phyloP scores from a whole-genome alignment of 352 stramenopile genomes.

The Aphanomyces cochlioides region DNA sequence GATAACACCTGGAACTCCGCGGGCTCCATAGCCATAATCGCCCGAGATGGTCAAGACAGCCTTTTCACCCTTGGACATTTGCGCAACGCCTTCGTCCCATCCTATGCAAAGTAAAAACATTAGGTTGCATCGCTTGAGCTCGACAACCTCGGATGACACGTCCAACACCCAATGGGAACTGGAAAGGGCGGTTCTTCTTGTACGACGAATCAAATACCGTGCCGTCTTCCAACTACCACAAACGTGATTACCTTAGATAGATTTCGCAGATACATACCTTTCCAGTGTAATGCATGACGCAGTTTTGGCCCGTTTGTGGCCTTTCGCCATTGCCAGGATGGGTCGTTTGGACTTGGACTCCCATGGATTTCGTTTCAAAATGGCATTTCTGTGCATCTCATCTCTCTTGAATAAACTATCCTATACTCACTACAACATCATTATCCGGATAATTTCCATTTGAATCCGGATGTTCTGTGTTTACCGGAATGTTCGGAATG shows the following conservation, averaged over 20 bases:
- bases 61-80: slow-evolving; percentile 79
- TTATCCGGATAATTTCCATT: neutral
- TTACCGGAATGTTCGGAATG: neutral
- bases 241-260: neutral
- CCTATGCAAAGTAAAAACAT: slow-evolving; percentile 31
- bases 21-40: slow-evolving; percentile 73
- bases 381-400: too few relatives aligned
- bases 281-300: slow-evolving; percentile 81
- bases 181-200: slow-evolving; percentile 22
- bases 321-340: slow-evolving; percentile 9
- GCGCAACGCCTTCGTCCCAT: slow-evolving; percentile 68
- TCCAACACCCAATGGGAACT: slow-evolving; percentile 23
- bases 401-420: too few relatives aligned
- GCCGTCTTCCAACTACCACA: slow-evolving; percentile 23
- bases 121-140: neutral
- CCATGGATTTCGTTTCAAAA: slow-evolving; percentile 4
- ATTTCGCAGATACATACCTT: slow-evolving; percentile 42
- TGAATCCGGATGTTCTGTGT: slow-evolving; percentile 1
- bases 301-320: slow-evolving; percentile 55
- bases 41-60: slow-evolving; percentile 57
- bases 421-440: too few relatives aligned
- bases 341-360: slow-evolving; percentile 21
- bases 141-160: slow-evolving; percentile 15
- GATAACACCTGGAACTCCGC: slow-evolving; percentile 47
- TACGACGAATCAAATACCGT: slow-evolving; percentile 29